These are phyloP conservation scores for Madurella mycetomatis DNA, from an alignment of 2,329 filamentous ascomycete genomes.

Conservation along the genomic window DNA sequence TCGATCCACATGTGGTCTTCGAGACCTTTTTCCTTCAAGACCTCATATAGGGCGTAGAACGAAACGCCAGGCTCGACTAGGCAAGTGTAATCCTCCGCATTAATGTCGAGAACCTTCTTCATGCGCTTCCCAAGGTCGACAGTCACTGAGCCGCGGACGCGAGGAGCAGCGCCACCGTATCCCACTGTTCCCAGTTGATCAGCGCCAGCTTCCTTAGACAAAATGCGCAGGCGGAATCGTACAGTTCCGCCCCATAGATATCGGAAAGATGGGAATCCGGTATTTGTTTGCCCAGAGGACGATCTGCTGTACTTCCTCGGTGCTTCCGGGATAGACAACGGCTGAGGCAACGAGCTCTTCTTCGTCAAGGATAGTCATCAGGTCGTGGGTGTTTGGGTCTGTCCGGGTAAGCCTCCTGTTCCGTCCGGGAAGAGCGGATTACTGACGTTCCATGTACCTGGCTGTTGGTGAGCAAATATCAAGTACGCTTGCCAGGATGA, in stretches of 20 bases:
- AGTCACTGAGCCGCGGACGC: slow-evolving; percentile 46
- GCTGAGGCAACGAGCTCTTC: slow-evolving; percentile 44
- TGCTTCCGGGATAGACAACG: slow-evolving; percentile 40
- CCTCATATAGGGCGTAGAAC: slow-evolving; percentile 47
- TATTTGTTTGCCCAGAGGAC: slow-evolving; percentile 43
- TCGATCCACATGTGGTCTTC: slow-evolving; percentile 39
- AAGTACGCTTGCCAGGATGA: not conserved
- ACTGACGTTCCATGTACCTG: slow-evolving; percentile 22
- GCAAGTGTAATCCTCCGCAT: slow-evolving; percentile 45
- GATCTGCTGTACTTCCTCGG: slow-evolving; percentile 44
- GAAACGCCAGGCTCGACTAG: slow-evolving; percentile 55
- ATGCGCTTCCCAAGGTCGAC: slow-evolving; percentile 50
- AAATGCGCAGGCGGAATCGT: not conserved
- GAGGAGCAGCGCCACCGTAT: slow-evolving; percentile 50
- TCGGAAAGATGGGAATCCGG: slow-evolving; percentile 44
- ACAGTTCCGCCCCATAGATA: slow-evolving; percentile 46
- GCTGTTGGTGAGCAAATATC: not conserved
- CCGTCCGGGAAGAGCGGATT: not conserved
- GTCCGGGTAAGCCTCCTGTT: not conserved
- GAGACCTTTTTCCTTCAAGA: slow-evolving; percentile 39
- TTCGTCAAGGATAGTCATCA: slow-evolving; percentile 40
- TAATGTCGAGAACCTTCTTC: slow-evolving; percentile 50
- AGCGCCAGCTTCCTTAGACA: not conserved
- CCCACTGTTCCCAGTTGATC: slow-evolving; percentile 33
- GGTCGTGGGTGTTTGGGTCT: slow-evolving; percentile 39